Percentiles rank a stretch among this genome's conserved stretches.
Conservation (phyloP, 305 asterid species). For the Andrographis paniculata region DNA sequence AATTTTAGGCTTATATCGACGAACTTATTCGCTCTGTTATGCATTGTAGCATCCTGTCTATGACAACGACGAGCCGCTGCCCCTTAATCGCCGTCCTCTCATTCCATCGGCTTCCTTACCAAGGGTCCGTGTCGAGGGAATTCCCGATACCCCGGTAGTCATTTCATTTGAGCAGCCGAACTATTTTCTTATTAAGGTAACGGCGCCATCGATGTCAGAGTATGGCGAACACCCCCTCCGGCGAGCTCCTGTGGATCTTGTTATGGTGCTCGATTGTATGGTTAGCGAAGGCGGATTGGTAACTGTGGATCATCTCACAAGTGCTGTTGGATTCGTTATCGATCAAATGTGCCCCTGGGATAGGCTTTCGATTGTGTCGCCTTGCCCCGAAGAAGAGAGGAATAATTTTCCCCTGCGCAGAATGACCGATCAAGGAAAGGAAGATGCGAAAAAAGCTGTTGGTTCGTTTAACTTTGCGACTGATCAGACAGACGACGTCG, state of each 20-base stretch:
- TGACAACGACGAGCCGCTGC: too few relatives aligned
- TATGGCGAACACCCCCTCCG: neutral
- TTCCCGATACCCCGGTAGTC: too few relatives aligned
- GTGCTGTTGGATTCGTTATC: neutral
- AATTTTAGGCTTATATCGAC: too few relatives aligned
- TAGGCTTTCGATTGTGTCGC: neutral
- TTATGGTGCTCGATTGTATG: neutral
- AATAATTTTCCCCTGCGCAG: neutral
- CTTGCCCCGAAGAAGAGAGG: neutral
- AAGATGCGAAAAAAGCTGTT: neutral
- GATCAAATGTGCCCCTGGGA: neutral
- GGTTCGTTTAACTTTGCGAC: too few relatives aligned
- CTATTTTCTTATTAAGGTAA: neutral
- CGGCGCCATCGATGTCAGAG: neutral
- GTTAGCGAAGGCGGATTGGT: neutral
- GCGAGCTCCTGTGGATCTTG: neutral
- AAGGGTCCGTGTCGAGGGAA: too few relatives aligned
- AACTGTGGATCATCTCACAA: neutral
- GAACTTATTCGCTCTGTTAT: too few relatives aligned
- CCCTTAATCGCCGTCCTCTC: too few relatives aligned
- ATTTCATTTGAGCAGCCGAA: too few relatives aligned
- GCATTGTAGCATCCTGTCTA: too few relatives aligned
- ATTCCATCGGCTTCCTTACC: too few relatives aligned
- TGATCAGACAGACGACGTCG: too few relatives aligned
- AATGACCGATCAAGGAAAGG: neutral